Evolutionary conservation across 1,139 yeast species (phyloP).

Genomic region (Candida sanyaensis): DNA sequence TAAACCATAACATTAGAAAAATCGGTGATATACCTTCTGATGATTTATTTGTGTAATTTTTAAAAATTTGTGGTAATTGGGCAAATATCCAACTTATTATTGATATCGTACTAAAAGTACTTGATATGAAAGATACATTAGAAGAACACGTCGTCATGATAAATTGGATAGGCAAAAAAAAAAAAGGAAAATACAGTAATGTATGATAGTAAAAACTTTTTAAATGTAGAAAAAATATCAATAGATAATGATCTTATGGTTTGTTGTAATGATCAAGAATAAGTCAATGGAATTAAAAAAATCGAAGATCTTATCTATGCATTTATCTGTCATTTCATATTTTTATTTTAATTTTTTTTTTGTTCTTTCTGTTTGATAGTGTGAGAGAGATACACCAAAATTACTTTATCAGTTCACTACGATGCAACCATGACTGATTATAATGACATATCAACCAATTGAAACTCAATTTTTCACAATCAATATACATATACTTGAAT

Average conservation of each 20-base stretch:
- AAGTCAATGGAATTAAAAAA: not conserved
- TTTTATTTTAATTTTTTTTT: not conserved
- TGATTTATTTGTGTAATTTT: slow-evolving; percentile 73
- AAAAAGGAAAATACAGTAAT: too few species aligned
- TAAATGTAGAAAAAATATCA: not conserved
- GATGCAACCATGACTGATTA: too few species aligned
- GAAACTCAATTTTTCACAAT: too few species aligned
- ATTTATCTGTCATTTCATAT: not conserved
- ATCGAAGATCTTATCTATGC: not conserved
- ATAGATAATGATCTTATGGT: not conserved
- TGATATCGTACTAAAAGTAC: slow-evolving; percentile 36
- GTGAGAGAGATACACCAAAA: too few species aligned
- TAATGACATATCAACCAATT: too few species aligned
- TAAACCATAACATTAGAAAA: slow-evolving; percentile 75
- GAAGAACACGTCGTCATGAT: slow-evolving; percentile 15
- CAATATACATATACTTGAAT: not conserved
- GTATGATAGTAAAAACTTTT: too few species aligned
- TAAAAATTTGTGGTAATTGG: slow-evolving; percentile 81
- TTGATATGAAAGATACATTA: slow-evolving; percentile 22
- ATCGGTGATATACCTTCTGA: slow-evolving; percentile 86
- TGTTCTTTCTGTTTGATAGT: not conserved
- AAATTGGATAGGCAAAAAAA: not conserved
- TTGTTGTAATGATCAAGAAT: not conserved
- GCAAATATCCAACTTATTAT: slow-evolving; percentile 75
- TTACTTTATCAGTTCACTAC: too few species aligned